A percentile compares a stretch with the other conserved stretches of the same genome.
These are phyloP conservation scores for Aphanomyces invadans DNA, from an alignment of 352 stramenopile species.

Conservation along the genomic window DNA sequence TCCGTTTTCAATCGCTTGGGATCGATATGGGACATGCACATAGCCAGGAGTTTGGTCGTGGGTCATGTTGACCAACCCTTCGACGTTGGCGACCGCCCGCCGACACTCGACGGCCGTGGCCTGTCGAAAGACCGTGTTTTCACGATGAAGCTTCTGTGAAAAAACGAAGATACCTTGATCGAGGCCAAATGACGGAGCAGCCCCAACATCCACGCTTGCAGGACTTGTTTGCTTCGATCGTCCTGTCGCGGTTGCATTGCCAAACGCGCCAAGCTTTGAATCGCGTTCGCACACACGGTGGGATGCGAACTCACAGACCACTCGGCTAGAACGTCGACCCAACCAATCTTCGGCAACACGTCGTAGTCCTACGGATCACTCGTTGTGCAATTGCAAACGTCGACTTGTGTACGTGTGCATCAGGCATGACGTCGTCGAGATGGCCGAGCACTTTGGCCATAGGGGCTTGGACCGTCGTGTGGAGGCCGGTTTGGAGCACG, in stretches of 20 bases:
- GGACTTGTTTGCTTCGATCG: not conserved
- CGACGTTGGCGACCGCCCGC: slow-evolving; percentile 67
- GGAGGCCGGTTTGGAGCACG: not conserved
- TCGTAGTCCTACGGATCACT: slow-evolving; percentile 47
- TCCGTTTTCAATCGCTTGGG: slow-evolving; percentile 57
- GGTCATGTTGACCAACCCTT: slow-evolving; percentile 63
- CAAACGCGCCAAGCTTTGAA: slow-evolving; percentile 58
- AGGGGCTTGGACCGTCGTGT: slow-evolving; percentile 17
- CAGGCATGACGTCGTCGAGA: slow-evolving; percentile 4
- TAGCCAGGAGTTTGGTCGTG: slow-evolving; percentile 69
- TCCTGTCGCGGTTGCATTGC: slow-evolving; percentile 32
- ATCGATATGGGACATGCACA: slow-evolving; percentile 59
- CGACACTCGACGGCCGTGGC: slow-evolving; percentile 51
- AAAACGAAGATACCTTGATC: not conserved
- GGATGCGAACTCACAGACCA: slow-evolving; percentile 54
- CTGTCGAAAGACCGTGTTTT: slow-evolving; percentile 28
- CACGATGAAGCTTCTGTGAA: not conserved
- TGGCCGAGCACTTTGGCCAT: slow-evolving; percentile 13
- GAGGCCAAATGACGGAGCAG: slow-evolving; percentile 6
- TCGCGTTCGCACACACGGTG: slow-evolving; percentile 51
- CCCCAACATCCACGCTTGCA: slow-evolving; percentile 22
- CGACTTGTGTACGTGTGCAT: slow-evolving; percentile 16
- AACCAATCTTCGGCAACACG: slow-evolving; percentile 60
- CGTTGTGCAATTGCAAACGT: no score
- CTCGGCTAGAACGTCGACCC: slow-evolving; percentile 70